These are phyloP conservation scores for Lodderomyces metapsilosis DNA, from an alignment of 1,139 yeast species.

Conservation along the genomic window DNA sequence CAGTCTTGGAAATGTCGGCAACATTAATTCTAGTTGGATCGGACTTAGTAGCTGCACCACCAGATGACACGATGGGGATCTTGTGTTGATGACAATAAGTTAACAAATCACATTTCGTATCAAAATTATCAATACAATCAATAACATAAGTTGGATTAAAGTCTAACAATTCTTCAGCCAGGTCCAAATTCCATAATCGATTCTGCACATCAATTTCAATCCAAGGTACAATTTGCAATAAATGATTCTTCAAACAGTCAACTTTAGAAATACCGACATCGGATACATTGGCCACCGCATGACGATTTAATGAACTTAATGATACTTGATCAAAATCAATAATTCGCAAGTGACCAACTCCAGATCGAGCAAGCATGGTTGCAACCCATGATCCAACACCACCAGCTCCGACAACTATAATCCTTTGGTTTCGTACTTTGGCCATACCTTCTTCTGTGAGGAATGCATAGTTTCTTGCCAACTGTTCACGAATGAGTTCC, in stretches of 20 bases:
- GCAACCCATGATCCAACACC: constrained; percentile 98
- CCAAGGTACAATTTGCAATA: constrained; percentile 86
- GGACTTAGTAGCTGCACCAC: constrained; percentile 88
- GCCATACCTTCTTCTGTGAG: constrained; percentile 80
- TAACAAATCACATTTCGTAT: constrained; percentile 87
- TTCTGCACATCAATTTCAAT: constrained; percentile 73
- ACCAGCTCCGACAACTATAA: constrained; percentile 95
- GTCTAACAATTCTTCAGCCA: constrained; percentile 58
- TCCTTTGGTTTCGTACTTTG: constrained; percentile 68
- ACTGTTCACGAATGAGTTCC: constrained; percentile 80
- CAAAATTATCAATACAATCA: constrained; percentile 94
- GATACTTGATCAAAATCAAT: constrained; percentile 97
- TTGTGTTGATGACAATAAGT: constrained; percentile 63
- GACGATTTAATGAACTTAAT: constrained; percentile 85
- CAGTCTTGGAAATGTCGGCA: constrained; percentile 54
- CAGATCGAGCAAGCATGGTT: constrained; percentile 88
- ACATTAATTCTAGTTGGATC: constrained; percentile 49
- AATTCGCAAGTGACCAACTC: constrained; percentile 72
- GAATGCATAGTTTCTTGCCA: constrained; percentile 91
- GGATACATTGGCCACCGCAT: constrained; percentile 81
- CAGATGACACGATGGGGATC: constrained; percentile 75
- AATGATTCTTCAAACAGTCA: constrained; percentile 64
- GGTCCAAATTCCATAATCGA: constrained; percentile 69
- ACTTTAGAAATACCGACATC: constrained; percentile 95
- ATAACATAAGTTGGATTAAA: constrained; percentile 71